phyloP scores from a whole-genome alignment of 2,329 filamentous ascomycete genomes.

The Bipolaris zeicola region DNA sequence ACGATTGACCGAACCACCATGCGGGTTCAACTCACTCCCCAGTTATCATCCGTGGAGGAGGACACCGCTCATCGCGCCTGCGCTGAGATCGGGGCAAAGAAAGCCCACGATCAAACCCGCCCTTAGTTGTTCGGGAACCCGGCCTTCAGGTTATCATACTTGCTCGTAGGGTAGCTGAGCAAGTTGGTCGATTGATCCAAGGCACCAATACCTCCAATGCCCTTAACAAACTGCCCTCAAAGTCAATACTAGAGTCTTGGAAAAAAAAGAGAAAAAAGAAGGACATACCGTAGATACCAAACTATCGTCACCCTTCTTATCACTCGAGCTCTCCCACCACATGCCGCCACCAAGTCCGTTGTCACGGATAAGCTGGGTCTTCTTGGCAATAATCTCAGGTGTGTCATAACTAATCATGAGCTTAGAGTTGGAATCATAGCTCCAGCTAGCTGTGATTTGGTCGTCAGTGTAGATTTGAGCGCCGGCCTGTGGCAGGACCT shows the following conservation, averaged over 20 bases:
- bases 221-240: constrained; percentile 53
- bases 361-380: constrained; percentile 32
- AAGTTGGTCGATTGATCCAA: constrained; percentile 65
- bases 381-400: constrained; percentile 37
- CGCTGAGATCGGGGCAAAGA: neutral
- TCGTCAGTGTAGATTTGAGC: constrained; percentile 30
- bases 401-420: constrained; percentile 45
- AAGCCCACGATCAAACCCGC: neutral
- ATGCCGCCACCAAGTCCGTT: constrained; percentile 45
- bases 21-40: too few relatives aligned
- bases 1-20: neutral
- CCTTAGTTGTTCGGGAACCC: constrained; percentile 29
- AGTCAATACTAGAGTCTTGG: constrained; percentile 9
- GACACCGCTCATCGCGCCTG: neutral
- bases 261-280: neutral
- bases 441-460: constrained; percentile 35
- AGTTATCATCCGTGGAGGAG: too few relatives aligned
- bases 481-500: constrained; percentile 39
- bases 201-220: constrained; percentile 59
- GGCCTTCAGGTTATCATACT: constrained; percentile 69
- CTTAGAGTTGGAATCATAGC: constrained; percentile 33
- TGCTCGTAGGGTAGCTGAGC: constrained; percentile 66
- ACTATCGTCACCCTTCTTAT: constrained; percentile 40
- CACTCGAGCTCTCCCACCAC: constrained; percentile 47
- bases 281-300: constrained; percentile 39